Evolutionary conservation across 441 rosid species (phyloP).

Genomic region (Syzygium syzygioides): DNA sequence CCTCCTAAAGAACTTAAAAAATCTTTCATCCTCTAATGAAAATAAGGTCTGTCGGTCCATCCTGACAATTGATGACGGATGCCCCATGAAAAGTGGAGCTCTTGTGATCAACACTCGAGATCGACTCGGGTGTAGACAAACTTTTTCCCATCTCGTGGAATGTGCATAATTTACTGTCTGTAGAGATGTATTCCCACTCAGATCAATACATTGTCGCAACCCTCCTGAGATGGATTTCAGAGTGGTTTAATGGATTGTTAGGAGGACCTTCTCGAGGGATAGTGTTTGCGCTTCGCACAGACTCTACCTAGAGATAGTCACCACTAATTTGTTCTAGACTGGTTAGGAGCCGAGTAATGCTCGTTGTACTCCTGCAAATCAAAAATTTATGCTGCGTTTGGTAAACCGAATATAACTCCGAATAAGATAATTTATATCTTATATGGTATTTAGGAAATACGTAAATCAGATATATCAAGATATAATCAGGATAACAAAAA

Average conservation of each 20-base stretch:
- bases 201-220: rapidly evolving
- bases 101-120: background rate
- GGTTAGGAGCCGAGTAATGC: background rate
- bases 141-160: background rate
- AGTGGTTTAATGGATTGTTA: background rate
- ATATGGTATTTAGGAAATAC: no score
- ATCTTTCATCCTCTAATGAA: background rate
- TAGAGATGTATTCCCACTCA: background rate
- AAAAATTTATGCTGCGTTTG: background rate
- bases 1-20: background rate
- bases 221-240: background rate
- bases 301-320: rapidly evolving
- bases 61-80: background rate
- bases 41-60: background rate
- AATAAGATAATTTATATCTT: no score
- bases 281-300: rapidly evolving
- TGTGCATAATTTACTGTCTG: rapidly evolving
- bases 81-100: background rate
- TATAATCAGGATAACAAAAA: no score
- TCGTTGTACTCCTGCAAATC: background rate
- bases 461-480: no score
- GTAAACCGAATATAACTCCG: no score
- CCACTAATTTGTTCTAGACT: background rate
- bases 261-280: background rate
- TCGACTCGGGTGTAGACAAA: background rate